Conservation (phyloP, 2,329 filamentous ascomycete species). For the Talaromyces amestolkiae region DNA sequence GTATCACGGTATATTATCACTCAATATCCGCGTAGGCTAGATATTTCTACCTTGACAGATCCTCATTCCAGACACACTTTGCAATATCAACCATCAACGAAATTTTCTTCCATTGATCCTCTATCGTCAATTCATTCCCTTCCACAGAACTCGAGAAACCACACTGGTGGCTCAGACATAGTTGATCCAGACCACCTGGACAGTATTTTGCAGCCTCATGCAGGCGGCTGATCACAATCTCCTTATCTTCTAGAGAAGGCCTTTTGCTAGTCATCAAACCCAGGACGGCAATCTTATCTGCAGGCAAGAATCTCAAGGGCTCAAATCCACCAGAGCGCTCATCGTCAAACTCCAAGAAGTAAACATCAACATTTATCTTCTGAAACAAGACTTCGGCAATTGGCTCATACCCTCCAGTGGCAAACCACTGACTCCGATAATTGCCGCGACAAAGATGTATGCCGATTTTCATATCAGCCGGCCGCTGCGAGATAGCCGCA, state of each 20-base stretch:
- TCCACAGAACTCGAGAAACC: conserved; percentile 59
- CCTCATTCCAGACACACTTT: not conserved
- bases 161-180: conserved; percentile 66
- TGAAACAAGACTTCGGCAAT: conserved; percentile 62
- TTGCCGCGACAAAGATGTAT: conserved; percentile 67
- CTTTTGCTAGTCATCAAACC: conserved; percentile 61
- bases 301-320: conserved; percentile 57
- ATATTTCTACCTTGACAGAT: not conserved
- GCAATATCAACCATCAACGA: not conserved
- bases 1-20: not conserved
- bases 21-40: not conserved
- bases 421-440: conserved; percentile 57
- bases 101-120: not conserved
- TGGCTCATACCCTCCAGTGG: conserved; percentile 60
- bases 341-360: conserved; percentile 65
- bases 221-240: conserved; percentile 59
- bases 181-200: conserved; percentile 58
- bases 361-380: conserved; percentile 58
- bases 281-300: conserved; percentile 58
- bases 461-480: conserved; percentile 67
- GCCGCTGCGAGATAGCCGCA: conserved; percentile 63
- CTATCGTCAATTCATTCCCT: not conserved
- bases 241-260: conserved; percentile 56
- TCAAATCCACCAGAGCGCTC: conserved; percentile 60
- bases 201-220: conserved; percentile 56